A percentile compares a stretch with the other conserved stretches of the same genome.
Conservation (phyloP, 2,329 filamentous ascomycete genomes). For the Trichothecium roseum region DNA sequence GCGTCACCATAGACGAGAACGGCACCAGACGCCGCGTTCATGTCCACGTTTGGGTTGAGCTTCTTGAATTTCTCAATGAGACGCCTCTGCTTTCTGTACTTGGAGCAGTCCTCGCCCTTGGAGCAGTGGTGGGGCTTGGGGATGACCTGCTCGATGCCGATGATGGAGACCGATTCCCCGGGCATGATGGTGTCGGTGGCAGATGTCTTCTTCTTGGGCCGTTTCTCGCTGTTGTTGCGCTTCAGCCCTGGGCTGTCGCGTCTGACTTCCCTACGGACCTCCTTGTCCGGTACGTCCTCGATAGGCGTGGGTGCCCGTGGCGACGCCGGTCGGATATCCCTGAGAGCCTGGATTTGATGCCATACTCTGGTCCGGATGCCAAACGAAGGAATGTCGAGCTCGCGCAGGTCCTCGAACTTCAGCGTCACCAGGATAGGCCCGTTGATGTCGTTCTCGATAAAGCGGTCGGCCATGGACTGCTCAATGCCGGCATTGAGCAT, state of each 20-base stretch:
- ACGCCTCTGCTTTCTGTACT: constrained; percentile 71
- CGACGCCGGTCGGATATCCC: constrained; percentile 41
- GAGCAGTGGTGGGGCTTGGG: constrained; percentile 76
- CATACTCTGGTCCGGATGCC: constrained; percentile 71
- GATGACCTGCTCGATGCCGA: constrained; percentile 81
- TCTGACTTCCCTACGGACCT: constrained; percentile 33
- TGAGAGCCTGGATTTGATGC: constrained; percentile 65
- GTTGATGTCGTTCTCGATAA: constrained; percentile 86
- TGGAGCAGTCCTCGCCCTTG: constrained; percentile 78
- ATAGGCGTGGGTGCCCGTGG: constrained; percentile 49
- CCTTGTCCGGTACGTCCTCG: constrained; percentile 45
- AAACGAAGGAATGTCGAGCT: constrained; percentile 72
- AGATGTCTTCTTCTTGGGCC: constrained; percentile 26
- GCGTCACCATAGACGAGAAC: constrained; percentile 72
- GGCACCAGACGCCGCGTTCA: constrained; percentile 38
- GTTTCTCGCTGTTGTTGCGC: constrained; percentile 29
- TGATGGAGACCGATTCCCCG: constrained; percentile 78
- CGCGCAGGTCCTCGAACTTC: constrained; percentile 78
- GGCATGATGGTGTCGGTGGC: constrained; percentile 62
- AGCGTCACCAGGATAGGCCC: constrained; percentile 81
- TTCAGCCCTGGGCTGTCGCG: constrained; percentile 8
- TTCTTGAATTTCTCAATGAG: constrained; percentile 65
- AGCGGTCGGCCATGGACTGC: constrained; percentile 65
- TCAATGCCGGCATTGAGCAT: constrained; percentile 82
- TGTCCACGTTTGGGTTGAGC: constrained; percentile 58